These are phyloP conservation scores for Barbatosphaeria neglecta DNA, from an alignment of 495 filamentous ascomycete species.

Conservation along the genomic window DNA sequence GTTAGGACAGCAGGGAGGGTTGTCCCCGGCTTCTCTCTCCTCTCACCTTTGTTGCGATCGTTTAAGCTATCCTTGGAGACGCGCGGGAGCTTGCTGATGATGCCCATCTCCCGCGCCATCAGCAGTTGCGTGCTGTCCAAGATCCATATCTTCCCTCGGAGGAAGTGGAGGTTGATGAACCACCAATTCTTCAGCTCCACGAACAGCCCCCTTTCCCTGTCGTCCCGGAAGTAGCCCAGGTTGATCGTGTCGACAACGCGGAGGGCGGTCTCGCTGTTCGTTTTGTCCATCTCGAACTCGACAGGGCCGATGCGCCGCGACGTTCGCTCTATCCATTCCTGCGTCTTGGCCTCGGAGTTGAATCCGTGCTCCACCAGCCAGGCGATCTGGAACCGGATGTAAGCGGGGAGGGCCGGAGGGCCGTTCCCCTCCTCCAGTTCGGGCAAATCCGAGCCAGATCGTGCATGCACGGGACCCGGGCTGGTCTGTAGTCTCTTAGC, in stretches of 20 bases:
- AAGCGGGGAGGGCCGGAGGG: background rate
- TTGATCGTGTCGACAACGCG: background rate
- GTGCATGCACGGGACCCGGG: background rate
- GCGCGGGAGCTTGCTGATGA: slow-evolving; percentile 4
- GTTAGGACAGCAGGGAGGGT: no score
- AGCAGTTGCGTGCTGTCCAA: slow-evolving; percentile 3
- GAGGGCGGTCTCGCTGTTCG: background rate
- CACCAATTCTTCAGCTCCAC: background rate
- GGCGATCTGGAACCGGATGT: background rate
- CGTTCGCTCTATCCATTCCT: background rate
- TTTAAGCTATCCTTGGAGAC: slow-evolving; percentile 16
- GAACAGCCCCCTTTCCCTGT: background rate
- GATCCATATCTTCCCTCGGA: slow-evolving; percentile 1
- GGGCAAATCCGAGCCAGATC: background rate
- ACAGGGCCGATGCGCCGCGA: background rate
- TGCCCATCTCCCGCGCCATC: background rate
- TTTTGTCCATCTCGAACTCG: background rate
- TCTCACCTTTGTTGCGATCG: slow-evolving; percentile 21
- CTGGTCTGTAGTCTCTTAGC: background rate
- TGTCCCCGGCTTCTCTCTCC: no score
- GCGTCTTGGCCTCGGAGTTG: background rate
- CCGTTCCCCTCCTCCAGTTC: background rate
- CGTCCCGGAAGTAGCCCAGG: background rate
- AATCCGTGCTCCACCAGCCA: background rate
- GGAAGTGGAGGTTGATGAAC: background rate